phyloP scores from a whole-genome alignment of 2,329 filamentous ascomycete species.

The Celoporthe dispersa region DNA sequence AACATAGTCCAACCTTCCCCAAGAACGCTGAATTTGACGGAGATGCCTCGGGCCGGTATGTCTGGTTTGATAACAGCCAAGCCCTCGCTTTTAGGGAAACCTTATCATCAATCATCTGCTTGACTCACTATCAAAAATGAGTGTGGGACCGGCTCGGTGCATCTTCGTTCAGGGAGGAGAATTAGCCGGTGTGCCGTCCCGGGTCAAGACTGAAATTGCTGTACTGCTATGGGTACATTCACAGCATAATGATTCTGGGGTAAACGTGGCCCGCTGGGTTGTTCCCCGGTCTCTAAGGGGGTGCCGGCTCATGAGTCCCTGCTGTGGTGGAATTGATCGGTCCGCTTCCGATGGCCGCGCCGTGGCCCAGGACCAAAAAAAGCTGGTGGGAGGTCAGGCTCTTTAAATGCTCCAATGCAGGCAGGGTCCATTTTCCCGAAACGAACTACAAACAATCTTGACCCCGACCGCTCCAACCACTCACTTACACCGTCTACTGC shows the following conservation, averaged over 20 bases:
- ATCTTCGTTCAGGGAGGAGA: not conserved
- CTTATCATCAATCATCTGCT: conserved; percentile 16
- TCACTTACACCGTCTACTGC: not conserved
- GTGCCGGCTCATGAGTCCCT: not conserved
- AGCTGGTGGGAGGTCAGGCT: too few species aligned
- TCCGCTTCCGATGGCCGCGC: conserved; percentile 7
- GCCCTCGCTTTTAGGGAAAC: not conserved
- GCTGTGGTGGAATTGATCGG: not conserved
- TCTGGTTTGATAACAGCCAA: not conserved
- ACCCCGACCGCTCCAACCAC: not conserved
- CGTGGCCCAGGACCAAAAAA: not conserved
- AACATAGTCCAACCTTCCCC: not conserved
- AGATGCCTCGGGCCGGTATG: not conserved
- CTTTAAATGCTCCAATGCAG: conserved; percentile 1
- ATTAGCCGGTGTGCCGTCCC: not conserved
- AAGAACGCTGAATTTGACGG: not conserved
- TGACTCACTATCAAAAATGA: conserved; percentile 1
- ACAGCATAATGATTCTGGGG: not conserved
- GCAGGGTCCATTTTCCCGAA: not conserved
- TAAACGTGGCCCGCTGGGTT: not conserved
- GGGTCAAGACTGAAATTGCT: not conserved
- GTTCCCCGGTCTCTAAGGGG: not conserved
- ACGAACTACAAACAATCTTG: not conserved
- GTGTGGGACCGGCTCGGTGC: conserved; percentile 12
- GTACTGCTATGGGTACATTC: not conserved